A percentile compares a stretch with the other conserved stretches of the same genome.
phyloP scores from a whole-genome alignment of 2,329 filamentous ascomycete species.

The Colletotrichum costaricense region DNA sequence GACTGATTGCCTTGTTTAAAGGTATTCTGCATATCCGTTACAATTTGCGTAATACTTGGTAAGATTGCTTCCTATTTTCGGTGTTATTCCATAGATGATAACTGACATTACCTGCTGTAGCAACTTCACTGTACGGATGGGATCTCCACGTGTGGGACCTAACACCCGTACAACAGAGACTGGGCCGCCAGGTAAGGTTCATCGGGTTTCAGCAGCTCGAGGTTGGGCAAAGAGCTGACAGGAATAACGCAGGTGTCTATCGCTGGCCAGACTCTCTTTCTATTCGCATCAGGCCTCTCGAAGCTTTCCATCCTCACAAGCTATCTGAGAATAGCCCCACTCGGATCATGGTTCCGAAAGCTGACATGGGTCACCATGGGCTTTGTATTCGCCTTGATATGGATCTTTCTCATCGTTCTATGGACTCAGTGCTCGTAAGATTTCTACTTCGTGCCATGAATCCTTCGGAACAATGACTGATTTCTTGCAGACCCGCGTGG shows the following conservation, averaged over 20 bases:
- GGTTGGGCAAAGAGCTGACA: not conserved
- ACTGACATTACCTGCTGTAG: not conserved
- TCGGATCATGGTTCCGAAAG: slow-evolving; percentile 46
- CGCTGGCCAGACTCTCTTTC: slow-evolving; percentile 52
- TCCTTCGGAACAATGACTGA: not conserved
- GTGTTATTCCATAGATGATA: not conserved
- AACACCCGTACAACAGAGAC: slow-evolving; percentile 39
- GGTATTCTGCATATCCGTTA: slow-evolving; percentile 48
- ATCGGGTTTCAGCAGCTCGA: no score
- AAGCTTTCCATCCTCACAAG: slow-evolving; percentile 54
- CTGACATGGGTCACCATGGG: slow-evolving; percentile 43
- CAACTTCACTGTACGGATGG: slow-evolving; percentile 50
- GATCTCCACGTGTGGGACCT: slow-evolving; percentile 53
- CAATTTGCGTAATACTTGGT: slow-evolving; percentile 46
- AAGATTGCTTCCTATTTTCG: not conserved
- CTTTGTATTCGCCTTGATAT: slow-evolving; percentile 43
- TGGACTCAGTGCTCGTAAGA: slow-evolving; percentile 52
- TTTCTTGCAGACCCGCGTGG: slow-evolving; percentile 33
- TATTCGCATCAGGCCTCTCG: slow-evolving; percentile 50
- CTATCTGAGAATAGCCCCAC: slow-evolving; percentile 52
- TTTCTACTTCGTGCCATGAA: not conserved
- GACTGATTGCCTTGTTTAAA: slow-evolving; percentile 10
- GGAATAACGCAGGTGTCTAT: slow-evolving; percentile 48
- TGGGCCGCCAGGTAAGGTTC: slow-evolving; percentile 38
- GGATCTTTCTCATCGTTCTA: slow-evolving; percentile 47